These are phyloP conservation scores for Rhexocercosporidium sp. DNA, from an alignment of 2,329 filamentous ascomycete genomes.

Conservation along the genomic window DNA sequence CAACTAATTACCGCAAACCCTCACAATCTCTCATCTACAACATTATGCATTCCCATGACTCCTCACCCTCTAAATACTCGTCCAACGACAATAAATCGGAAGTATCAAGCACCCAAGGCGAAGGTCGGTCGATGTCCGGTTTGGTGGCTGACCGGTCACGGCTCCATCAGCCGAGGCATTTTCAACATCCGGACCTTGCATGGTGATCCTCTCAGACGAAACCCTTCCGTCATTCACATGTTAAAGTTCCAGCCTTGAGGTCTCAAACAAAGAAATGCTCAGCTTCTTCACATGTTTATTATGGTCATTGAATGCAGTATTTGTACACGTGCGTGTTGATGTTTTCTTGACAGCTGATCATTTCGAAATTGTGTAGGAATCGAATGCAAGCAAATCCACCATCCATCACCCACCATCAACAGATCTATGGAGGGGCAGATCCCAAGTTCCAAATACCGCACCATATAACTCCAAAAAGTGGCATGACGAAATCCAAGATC, in stretches of 20 bases:
- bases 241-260: background rate
- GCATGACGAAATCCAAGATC: slow-evolving; percentile 10
- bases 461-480: background rate
- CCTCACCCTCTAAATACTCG: background rate
- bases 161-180: slow-evolving; percentile 2
- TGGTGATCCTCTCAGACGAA: background rate
- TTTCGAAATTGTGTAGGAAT: too few species aligned
- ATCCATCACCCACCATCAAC: too few species aligned
- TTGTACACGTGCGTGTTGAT: background rate
- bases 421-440: slow-evolving; percentile 3
- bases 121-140: background rate
- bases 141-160: background rate
- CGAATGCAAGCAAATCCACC: background rate
- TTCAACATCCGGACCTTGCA: background rate
- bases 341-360: background rate
- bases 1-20: background rate
- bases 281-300: slow-evolving; percentile 9
- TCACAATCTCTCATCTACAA: background rate
- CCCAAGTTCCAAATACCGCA: background rate
- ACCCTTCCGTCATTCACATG: background rate
- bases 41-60: background rate
- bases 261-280: background rate
- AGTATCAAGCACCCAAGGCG: background rate
- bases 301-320: background rate
- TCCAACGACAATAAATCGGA: slow-evolving; percentile 8